Evolutionary conservation across 140 eudicot genomes (phyloP), one percentile per base, ranked within the genome.

Genomic region (Oenanthe javanica): DNA sequence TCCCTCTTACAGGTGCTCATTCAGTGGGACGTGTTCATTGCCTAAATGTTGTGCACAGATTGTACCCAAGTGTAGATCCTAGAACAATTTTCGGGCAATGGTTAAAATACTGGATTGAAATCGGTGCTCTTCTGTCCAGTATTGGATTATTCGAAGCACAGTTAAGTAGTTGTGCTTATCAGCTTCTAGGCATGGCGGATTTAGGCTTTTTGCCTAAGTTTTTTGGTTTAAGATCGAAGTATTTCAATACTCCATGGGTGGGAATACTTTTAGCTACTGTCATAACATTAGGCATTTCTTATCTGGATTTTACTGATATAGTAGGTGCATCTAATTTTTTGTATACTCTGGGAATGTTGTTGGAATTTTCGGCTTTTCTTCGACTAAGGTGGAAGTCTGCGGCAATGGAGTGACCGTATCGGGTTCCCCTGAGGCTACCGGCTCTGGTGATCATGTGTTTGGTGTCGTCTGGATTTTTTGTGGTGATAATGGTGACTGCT

Each of bases 11-110:
- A 94, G 98, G 98, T 47, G 98, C 98, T 70, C 98, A 94, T 85
- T 94, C 98, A 0, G 96, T 92, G 21, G 98, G 98, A 46, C 81
- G 97, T 75, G 93, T 89, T 18, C 98, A 94, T 66, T 94, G 98
- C 82, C 40, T 47, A 12, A 94, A 94, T 89, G 36, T 94, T 0
- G 98, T 94, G 4, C 55, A 86, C 77, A 83, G 98, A 49, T 89
- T 94, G 18, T 94, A 94, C 81, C 98, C 98, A 46, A 79, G 83
- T 0, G 89, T 84, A 18, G 98, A 94, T 78, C 96, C 98, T 8
- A 90, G 94, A 71, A 71, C 76, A 71, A 71, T 71, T 40, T 71
- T 50, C 1, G 76, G 76, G 47, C 23, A 71, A 31, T 71, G 76
- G 76, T 18, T 71, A 71, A 71, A 71, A 40, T 71, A 71, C 76